These are phyloP conservation scores for Beta corolliflora DNA, from an alignment of 179 eudicot genomes.

Conservation along the genomic window DNA sequence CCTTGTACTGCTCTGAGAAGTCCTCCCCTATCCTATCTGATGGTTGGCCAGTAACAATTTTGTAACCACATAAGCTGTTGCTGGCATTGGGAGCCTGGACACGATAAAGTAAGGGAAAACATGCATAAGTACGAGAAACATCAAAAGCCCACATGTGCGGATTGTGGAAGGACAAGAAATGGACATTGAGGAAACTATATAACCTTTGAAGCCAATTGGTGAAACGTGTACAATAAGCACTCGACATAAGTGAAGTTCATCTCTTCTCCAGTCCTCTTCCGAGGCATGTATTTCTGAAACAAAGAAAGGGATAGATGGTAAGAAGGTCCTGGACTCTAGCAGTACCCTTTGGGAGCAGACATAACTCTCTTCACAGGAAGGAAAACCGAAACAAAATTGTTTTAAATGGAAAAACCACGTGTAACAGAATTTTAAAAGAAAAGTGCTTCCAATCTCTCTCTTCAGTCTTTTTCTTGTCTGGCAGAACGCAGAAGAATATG, in stretches of 20 bases:
- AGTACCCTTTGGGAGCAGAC: not conserved
- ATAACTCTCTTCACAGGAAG: not conserved
- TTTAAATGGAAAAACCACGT: not conserved
- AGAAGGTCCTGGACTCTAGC: not conserved
- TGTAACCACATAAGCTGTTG: slow-evolving; percentile 90
- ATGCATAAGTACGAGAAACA: slow-evolving; percentile 2
- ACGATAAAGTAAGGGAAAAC: slow-evolving; percentile 15
- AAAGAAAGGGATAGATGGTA: not conserved
- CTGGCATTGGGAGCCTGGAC: slow-evolving; percentile 88
- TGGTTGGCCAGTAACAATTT: slow-evolving; percentile 95
- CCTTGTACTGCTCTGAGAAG: slow-evolving; percentile 81
- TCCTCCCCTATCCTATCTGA: slow-evolving; percentile 99
- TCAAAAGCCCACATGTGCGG: not conserved
- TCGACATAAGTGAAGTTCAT: slow-evolving; percentile 86
- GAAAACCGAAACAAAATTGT: not conserved
- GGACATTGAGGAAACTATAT: slow-evolving; percentile 14
- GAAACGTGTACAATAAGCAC: slow-evolving; percentile 84
- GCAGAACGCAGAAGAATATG: not conserved
- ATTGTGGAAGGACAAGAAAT: not conserved
- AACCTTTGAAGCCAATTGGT: slow-evolving; percentile 90
- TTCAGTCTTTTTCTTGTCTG: not conserved
- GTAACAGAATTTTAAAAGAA: not conserved
- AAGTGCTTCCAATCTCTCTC: not conserved
- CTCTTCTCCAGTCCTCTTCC: slow-evolving; percentile 78
- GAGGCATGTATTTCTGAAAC: slow-evolving; percentile 84